These are phyloP conservation scores for Xylaria sp. DNA, from an alignment of 2,329 filamentous ascomycete species.

Conservation along the genomic window DNA sequence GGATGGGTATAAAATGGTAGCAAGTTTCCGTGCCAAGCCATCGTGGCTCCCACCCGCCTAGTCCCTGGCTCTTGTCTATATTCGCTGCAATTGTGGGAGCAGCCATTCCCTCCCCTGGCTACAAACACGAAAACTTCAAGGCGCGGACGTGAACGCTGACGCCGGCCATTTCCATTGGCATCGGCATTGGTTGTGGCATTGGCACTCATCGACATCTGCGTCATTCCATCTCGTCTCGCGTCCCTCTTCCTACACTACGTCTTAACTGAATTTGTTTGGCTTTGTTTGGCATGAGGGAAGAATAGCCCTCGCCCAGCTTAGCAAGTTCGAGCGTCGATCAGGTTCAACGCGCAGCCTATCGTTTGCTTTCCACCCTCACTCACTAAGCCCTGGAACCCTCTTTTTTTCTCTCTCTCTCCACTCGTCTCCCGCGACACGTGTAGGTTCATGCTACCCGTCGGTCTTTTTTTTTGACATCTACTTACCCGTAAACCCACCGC, in stretches of 20 bases:
- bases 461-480: no score
- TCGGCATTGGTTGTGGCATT: background rate
- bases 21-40: slow-evolving; percentile 19
- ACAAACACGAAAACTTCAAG: background rate
- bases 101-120: background rate
- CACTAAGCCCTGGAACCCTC: background rate
- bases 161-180: no score
- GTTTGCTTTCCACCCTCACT: background rate
- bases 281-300: background rate
- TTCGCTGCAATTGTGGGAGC: background rate
- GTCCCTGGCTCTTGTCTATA: no score
- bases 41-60: slow-evolving; percentile 11
- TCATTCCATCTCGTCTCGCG: slow-evolving; percentile 8
- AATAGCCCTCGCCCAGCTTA: slow-evolving; percentile 10
- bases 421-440: background rate
- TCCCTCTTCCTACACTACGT: background rate
- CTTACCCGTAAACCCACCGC: no score
- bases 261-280: background rate
- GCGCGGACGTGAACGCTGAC: background rate
- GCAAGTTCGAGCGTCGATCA: slow-evolving; percentile 23
- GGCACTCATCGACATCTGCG: slow-evolving; percentile 14
- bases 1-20: slow-evolving; percentile 9
- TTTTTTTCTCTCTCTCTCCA: background rate
- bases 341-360: background rate
- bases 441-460: no score